Evolutionary conservation across 495 filamentous ascomycete species (phyloP), one percentile per base, ranked within the genome.

Genomic region (Baudoinia panamericana): DNA sequence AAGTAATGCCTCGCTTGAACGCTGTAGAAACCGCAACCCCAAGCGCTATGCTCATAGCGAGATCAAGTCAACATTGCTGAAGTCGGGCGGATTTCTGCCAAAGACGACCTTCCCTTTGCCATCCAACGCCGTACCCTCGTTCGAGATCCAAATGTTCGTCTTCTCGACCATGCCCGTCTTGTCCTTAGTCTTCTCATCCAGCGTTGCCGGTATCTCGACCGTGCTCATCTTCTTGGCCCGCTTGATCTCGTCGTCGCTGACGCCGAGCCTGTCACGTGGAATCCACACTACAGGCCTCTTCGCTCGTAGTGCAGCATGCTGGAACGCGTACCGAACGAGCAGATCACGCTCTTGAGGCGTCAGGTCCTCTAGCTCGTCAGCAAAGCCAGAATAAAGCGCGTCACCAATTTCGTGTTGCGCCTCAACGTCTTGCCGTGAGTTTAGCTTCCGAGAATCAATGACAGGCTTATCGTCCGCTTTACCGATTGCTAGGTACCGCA

Each of bases 301-400:
- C 9, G 92, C 82, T 28, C 88, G 74, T 16, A 94, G 65, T 4
- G 90, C 90, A 32, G 79, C 75, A 56, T 97, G 90, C 63, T 84
- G 79, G 63, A 96, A 97, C 15, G 88, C 86, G 39, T 82, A 77
- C 42, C 79, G 77, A 7, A 94, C 82, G 25, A 96, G 69, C 47
- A 75, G 70, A 53, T 96, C 87, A 46, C 90, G 72, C 60, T 94
- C 85, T 38, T 87, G 82, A 0, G 87, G 84, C 17, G 82, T 90
- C 32, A 97, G 68, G 62, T 96, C 90, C 57, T 96, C 90, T 35
- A 97, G 76, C 62, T 92, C 82, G 47, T 95, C 88, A 49, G 84
- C 71, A 55, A 86, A 82, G 31, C 81, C 82, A 18, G 80, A 75
- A 62, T 86, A 97, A 11, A 96, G 68, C 24, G 82, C 76, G 36